phyloP scores from a whole-genome alignment of 2,329 filamentous ascomycete species.

The Aspergillus puulaauensis region DNA sequence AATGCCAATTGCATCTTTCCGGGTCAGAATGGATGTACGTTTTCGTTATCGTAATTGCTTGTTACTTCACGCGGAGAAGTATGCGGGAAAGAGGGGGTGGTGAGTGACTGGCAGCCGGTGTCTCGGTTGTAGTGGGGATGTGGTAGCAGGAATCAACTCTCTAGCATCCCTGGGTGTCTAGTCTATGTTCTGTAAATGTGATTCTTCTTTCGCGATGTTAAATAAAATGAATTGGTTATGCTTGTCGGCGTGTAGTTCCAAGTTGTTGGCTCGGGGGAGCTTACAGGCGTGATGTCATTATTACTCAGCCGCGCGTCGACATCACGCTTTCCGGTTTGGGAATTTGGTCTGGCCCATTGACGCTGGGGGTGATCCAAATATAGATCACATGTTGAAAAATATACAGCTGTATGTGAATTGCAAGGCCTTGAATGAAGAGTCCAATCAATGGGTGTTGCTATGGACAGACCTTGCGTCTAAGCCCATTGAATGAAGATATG shows the following conservation, averaged over 20 bases:
- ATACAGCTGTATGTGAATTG: too few species aligned
- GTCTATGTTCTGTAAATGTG: neutral
- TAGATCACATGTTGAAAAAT: neutral
- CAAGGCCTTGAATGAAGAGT: neutral
- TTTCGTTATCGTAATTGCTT: neutral
- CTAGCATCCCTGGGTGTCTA: neutral
- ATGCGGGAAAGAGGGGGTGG: neutral
- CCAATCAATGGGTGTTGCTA: neutral
- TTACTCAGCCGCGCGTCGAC: slow-evolving; percentile 7
- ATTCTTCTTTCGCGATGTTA: neutral
- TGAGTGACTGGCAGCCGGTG: neutral
- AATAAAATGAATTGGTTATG: neutral
- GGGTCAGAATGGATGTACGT: neutral
- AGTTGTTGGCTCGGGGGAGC: neutral
- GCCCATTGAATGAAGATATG: neutral
- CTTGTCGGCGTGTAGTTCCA: neutral
- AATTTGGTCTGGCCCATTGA: neutral
- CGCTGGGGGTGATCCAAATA: neutral
- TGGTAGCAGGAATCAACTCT: neutral
- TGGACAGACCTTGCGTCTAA: neutral
- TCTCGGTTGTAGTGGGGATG: neutral
- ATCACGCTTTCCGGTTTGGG: neutral
- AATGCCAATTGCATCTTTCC: neutral
- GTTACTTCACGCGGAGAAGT: neutral
- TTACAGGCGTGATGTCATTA: slow-evolving; percentile 6